A percentile compares a stretch with the other conserved stretches of the same genome.
These are phyloP conservation scores for Deinandra increscens DNA, from an alignment of 129 eudicot species.

Conservation along the genomic window DNA sequence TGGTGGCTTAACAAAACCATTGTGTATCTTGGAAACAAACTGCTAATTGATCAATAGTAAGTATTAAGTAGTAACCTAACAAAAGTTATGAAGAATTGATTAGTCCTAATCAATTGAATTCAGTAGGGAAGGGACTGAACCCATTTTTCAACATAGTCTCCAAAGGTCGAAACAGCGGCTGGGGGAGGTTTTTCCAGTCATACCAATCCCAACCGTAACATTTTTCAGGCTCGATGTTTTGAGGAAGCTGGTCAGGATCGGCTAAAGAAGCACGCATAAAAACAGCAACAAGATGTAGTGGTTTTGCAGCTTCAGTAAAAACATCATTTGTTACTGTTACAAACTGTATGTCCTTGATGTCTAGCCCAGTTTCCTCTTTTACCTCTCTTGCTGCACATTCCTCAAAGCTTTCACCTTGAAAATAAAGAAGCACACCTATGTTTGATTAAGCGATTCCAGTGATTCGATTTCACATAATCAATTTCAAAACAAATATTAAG, in stretches of 20 bases:
- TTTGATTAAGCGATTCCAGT: not conserved
- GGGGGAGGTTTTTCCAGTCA: constrained; percentile 66
- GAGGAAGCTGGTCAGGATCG: constrained; percentile 50
- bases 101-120: constrained; percentile 18
- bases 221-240: constrained; percentile 79
- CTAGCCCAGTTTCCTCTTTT: constrained; percentile 86
- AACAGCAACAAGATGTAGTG: constrained; percentile 50
- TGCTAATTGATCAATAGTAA: too few relatives aligned
- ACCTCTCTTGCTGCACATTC: constrained; percentile 92
- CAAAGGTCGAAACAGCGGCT: constrained; percentile 61
- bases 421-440: not conserved
- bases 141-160: constrained; percentile 50
- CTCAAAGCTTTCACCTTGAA: constrained; percentile 80
- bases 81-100: not conserved
- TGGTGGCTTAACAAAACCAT: too few relatives aligned
- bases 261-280: constrained; percentile 59
- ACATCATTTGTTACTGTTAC: constrained; percentile 59
- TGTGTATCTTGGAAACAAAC: too few relatives aligned
- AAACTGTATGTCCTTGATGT: constrained; percentile 42
- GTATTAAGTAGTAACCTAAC: not conserved
- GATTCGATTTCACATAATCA: not conserved
- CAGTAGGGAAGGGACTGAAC: constrained; percentile 48
- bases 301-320: constrained; percentile 41
- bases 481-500: not conserved
- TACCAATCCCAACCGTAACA: constrained; percentile 96